A percentile compares a stretch with the other conserved stretches of the same genome.
These are phyloP conservation scores for Collybia nuda DNA, from an alignment of 768 basidiomycete species.

Conservation along the genomic window DNA sequence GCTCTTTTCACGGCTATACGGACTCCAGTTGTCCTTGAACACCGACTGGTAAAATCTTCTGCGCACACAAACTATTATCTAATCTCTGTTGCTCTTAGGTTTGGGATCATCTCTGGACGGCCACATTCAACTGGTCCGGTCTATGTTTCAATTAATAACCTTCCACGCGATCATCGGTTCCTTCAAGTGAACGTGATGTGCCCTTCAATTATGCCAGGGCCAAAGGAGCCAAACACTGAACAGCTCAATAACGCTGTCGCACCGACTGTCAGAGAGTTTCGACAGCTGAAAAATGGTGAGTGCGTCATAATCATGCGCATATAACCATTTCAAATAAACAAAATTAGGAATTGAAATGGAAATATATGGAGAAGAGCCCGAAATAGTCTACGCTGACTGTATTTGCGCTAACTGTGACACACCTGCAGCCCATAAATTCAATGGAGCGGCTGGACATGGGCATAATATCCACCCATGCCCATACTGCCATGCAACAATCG, in stretches of 20 bases:
- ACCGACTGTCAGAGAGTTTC: constrained; percentile 16
- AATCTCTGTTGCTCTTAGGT: constrained; percentile 14
- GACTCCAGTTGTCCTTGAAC: constrained; percentile 23
- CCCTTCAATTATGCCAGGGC: constrained; percentile 21
- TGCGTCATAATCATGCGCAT: background rate
- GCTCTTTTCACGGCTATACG: constrained; percentile 8
- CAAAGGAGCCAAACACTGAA: constrained; percentile 18
- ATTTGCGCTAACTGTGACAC: constrained; percentile 26
- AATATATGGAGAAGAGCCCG: constrained; percentile 13
- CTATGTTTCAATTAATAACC: constrained; percentile 21
- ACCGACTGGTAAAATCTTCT: constrained; percentile 21
- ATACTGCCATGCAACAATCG: constrained; percentile 17
- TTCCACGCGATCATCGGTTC: constrained; percentile 15
- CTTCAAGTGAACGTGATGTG: constrained; percentile 21
- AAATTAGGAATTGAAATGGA: constrained; percentile 23
- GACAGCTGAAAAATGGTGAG: constrained; percentile 19
- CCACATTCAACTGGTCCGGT: constrained; percentile 24
- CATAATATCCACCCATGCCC: constrained; percentile 24
- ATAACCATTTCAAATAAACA: background rate
- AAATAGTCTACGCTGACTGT: constrained; percentile 20
- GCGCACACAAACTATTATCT: background rate
- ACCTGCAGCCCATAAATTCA: constrained; percentile 22
- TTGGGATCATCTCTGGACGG: constrained; percentile 15
- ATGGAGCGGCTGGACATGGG: constrained; percentile 22
- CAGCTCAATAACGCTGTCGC: constrained; percentile 24